Evolutionary conservation across 1,139 yeast genomes (phyloP).

Genomic region (Lodderomyces theae): DNA sequence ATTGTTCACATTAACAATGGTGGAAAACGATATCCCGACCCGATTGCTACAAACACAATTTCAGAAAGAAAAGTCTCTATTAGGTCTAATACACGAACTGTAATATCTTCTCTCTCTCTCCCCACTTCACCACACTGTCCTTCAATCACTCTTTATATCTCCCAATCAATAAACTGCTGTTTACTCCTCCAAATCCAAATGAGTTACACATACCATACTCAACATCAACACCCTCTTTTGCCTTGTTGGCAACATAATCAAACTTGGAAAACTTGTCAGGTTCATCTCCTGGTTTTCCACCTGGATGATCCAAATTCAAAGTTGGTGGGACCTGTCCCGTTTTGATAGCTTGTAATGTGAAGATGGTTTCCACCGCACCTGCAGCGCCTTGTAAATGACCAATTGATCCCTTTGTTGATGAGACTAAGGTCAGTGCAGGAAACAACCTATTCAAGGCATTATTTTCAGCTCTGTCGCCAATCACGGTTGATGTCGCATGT

Average conservation of each 20-base stretch:
- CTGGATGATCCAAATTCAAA: slow-evolving; percentile 58
- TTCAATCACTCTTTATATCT: slow-evolving; percentile 14
- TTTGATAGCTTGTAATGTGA: slow-evolving; percentile 66
- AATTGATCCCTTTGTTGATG: slow-evolving; percentile 87
- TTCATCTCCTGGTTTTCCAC: slow-evolving; percentile 43
- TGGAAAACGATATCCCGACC: background rate
- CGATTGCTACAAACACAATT: background rate
- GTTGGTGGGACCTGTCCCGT: slow-evolving; percentile 73
- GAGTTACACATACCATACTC: slow-evolving; percentile 77
- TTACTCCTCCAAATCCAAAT: slow-evolving; percentile 98
- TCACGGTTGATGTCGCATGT: slow-evolving; percentile 89
- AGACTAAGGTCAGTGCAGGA: slow-evolving; percentile 43
- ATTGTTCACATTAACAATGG: too few relatives aligned
- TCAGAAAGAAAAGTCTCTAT: background rate
- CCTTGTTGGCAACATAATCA: slow-evolving; percentile 57
- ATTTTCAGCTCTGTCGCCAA: slow-evolving; percentile 90
- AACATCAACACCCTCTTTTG: slow-evolving; percentile 36
- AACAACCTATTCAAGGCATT: slow-evolving; percentile 64
- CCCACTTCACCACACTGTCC: too few relatives aligned
- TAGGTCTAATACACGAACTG: background rate
- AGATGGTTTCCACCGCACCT: slow-evolving; percentile 88
- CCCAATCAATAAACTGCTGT: slow-evolving; percentile 53
- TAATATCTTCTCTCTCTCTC: background rate
- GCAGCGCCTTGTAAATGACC: slow-evolving; percentile 97
- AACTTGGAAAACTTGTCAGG: slow-evolving; percentile 42